These are phyloP conservation scores for Halenospora varia DNA, from an alignment of 495 filamentous ascomycete genomes.

Conservation along the genomic window DNA sequence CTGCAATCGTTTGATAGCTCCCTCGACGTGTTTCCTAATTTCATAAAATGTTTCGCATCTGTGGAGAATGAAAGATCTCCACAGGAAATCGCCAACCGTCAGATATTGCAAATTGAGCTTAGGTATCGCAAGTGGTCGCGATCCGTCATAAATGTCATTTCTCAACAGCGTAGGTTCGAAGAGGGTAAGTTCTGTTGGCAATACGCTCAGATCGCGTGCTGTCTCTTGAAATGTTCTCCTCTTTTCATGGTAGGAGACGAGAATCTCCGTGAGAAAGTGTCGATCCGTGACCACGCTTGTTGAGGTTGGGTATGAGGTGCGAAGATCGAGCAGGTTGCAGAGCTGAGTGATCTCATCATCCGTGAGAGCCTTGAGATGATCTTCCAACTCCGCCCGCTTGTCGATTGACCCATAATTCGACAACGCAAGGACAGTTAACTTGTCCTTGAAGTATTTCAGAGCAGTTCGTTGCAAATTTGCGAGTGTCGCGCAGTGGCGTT, in stretches of 20 bases:
- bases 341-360: conserved; percentile 70
- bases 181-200: conserved; percentile 82
- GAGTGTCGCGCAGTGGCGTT: conserved; percentile 69
- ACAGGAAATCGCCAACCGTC: conserved; percentile 91
- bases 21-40: conserved; percentile 86
- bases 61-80: conserved; percentile 85
- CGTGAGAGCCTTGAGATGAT: conserved; percentile 66
- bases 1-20: conserved; percentile 70
- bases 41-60: conserved; percentile 92
- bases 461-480: conserved; percentile 78
- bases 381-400: conserved; percentile 70
- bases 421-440: conserved; percentile 83
- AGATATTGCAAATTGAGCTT: conserved; percentile 96
- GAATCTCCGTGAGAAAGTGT: conserved; percentile 66
- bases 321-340: conserved; percentile 66
- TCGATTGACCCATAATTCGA: conserved; percentile 91
- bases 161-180: conserved; percentile 81
- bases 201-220: conserved; percentile 61
- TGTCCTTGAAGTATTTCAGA: conserved; percentile 82
- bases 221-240: conserved; percentile 80
- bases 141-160: conserved; percentile 87
- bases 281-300: conserved; percentile 58
- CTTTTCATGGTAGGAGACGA: conserved; percentile 75
- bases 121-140: conserved; percentile 82
- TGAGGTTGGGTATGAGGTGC: conserved; percentile 73